phyloP scores from a whole-genome alignment of 2,329 filamentous ascomycete species.

The Sphaerulina musiva region DNA sequence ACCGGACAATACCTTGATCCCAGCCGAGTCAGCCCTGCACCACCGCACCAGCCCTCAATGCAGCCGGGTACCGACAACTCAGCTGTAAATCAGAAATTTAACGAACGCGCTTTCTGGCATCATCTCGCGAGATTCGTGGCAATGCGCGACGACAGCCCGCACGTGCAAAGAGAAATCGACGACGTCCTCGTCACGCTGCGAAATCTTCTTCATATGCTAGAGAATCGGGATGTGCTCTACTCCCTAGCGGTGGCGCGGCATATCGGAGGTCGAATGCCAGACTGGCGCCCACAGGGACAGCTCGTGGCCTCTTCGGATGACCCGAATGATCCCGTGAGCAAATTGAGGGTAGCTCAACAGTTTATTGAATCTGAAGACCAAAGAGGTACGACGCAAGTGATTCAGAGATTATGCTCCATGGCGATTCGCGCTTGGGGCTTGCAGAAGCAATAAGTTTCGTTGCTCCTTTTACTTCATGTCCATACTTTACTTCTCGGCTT shows the following conservation, averaged over 20 bases:
- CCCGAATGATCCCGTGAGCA: conserved; percentile 39
- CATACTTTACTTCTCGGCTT: conserved; percentile 4
- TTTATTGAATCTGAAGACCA: conserved; percentile 45
- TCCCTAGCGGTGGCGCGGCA: conserved; percentile 76
- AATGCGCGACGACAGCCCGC: conserved; percentile 52
- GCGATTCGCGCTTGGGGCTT: conserved; percentile 40
- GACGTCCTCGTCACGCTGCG: conserved; percentile 60
- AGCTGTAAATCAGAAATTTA: conserved; percentile 27
- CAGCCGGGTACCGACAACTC: conserved; percentile 30
- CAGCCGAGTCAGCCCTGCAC: conserved; percentile 47
- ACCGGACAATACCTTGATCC: conserved; percentile 65
- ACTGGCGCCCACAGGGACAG: conserved; percentile 34
- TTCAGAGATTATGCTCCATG: conserved; percentile 46
- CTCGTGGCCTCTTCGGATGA: conserved; percentile 25
- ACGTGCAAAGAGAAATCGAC: conserved; percentile 52
- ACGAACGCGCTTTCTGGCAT: conserved; percentile 75
- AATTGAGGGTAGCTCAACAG: conserved; percentile 44
- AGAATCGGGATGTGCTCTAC: conserved; percentile 87
- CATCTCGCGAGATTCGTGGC: conserved; percentile 66
- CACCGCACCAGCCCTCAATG: conserved; percentile 32
- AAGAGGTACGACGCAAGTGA: conserved; percentile 42
- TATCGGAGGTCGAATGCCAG: conserved; percentile 54
- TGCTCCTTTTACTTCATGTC: neutral
- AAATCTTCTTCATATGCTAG: conserved; percentile 66
- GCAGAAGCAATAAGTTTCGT: conserved; percentile 25